Evolutionary conservation across 768 basidiomycete species (phyloP).

Genomic region (Cystofilobasidium capitatum): DNA sequence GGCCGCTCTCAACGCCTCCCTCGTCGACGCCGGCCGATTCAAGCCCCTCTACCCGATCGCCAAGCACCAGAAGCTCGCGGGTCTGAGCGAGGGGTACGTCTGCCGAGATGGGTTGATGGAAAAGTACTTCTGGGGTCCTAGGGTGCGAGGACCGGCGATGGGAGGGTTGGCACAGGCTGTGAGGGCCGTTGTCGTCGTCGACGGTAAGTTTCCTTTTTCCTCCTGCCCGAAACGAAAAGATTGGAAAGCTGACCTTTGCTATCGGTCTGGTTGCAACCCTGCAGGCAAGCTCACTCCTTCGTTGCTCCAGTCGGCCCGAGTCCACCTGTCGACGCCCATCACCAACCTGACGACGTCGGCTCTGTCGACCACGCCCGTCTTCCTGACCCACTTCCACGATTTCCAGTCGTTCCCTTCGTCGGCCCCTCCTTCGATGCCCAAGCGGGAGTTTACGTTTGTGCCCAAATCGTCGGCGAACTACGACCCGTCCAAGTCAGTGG

Average conservation of each 20-base stretch:
- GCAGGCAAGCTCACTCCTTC: constrained; percentile 55
- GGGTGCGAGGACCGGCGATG: constrained; percentile 50
- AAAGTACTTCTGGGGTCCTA: constrained; percentile 60
- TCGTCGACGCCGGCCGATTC: neutral
- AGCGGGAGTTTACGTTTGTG: constrained; percentile 37
- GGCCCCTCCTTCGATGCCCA: constrained; percentile 31
- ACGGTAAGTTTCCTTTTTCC: constrained; percentile 46
- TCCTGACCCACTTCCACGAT: constrained; percentile 76
- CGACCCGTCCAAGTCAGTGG: neutral
- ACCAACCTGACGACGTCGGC: constrained; percentile 36
- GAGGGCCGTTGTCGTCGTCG: constrained; percentile 61
- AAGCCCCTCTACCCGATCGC: constrained; percentile 55
- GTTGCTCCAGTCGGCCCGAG: constrained; percentile 56
- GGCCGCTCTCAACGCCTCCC: neutral
- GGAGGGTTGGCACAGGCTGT: constrained; percentile 53
- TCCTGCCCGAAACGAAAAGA: constrained; percentile 5
- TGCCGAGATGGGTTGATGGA: constrained; percentile 79
- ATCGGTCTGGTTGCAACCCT: neutral
- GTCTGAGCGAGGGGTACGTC: constrained; percentile 61
- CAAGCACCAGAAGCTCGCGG: constrained; percentile 66
- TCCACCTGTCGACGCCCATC: constrained; percentile 38
- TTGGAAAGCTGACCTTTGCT: constrained; percentile 5
- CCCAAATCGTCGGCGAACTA: neutral
- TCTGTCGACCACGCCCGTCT: constrained; percentile 60
- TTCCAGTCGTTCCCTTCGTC: constrained; percentile 55